These are phyloP conservation scores for Corchorus olitorius DNA, from an alignment of 345 rosid genomes.

Conservation along the genomic window DNA sequence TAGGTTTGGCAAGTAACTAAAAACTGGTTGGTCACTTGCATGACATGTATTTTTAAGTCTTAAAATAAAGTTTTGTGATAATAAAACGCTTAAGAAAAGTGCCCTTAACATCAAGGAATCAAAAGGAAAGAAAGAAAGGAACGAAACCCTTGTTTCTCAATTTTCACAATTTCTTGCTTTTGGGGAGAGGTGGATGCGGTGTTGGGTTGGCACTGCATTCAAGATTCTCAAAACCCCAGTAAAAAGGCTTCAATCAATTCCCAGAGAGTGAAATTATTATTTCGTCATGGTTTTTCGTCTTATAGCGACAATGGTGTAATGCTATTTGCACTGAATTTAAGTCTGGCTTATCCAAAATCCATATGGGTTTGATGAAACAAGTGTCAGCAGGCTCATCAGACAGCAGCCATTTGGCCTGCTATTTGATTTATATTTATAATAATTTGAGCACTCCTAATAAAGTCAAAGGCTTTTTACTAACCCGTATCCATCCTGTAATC, in stretches of 20 bases:
- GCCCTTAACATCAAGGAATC: not conserved
- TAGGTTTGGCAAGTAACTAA: conserved; percentile 16
- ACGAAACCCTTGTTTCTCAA: not conserved
- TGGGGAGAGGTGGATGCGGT: not conserved
- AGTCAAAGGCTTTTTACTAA: not conserved
- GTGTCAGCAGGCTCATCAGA: not conserved
- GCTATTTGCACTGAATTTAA: not conserved
- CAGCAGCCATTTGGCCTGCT: not conserved
- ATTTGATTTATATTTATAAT: not conserved
- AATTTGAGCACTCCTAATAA: not conserved
- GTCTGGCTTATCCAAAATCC: conserved; percentile 7
- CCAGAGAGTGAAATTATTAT: not conserved
- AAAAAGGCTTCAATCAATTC: not conserved
- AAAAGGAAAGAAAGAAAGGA: not conserved
- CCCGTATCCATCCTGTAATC: too few relatives aligned
- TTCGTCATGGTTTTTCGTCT: not conserved
- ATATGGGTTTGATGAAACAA: not conserved
- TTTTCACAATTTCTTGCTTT: too few relatives aligned
- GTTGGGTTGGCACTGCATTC: not conserved
- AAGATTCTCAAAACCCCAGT: conserved; percentile 1
- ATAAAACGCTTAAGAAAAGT: not conserved
- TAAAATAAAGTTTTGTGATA: not conserved
- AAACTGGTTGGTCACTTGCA: conserved; percentile 30
- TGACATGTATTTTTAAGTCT: conserved; percentile 25
- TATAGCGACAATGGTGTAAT: not conserved